phyloP scores from a whole-genome alignment of 2,329 filamentous ascomycete genomes.

The Coniella lustricola region DNA sequence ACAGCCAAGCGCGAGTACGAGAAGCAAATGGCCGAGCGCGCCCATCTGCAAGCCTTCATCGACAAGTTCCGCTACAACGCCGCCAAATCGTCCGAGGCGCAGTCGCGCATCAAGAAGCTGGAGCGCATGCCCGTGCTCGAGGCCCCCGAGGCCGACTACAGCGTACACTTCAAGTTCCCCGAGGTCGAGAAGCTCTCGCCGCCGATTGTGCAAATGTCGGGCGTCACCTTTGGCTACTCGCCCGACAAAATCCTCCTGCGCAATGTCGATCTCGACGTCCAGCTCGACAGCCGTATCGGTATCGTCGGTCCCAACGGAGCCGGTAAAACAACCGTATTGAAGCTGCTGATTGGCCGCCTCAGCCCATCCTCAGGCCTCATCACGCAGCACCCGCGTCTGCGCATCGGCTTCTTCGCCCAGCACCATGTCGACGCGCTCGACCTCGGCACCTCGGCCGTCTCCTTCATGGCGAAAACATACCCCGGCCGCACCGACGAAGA shows the following conservation, averaged over 20 bases:
- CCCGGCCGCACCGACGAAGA: constrained; percentile 92
- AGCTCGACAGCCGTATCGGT: constrained; percentile 94
- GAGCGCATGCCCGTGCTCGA: constrained; percentile 94
- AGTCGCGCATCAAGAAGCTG: constrained; percentile 97
- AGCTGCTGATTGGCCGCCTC: constrained; percentile 87
- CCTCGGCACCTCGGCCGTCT: constrained; percentile 79
- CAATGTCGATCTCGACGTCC: constrained; percentile 91
- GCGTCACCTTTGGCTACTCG: constrained; percentile 83
- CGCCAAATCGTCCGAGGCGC: constrained; percentile 95
- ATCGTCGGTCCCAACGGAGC: constrained; percentile 99
- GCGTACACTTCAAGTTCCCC: constrained; percentile 93
- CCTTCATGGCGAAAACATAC: constrained; percentile 91
- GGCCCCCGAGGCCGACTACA: constrained; percentile 87
- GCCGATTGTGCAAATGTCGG: constrained; percentile 95
- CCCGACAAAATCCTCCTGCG: constrained; percentile 71
- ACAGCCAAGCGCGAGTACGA: constrained; percentile 96
- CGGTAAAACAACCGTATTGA: constrained; percentile 97
- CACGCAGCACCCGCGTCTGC: constrained; percentile 77
- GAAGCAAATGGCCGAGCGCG: constrained; percentile 91
- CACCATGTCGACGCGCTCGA: constrained; percentile 97
- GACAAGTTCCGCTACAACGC: constrained; percentile 99
- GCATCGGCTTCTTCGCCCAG: constrained; percentile 95
- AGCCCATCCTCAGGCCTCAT: constrained; percentile 72
- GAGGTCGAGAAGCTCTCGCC: constrained; percentile 96
- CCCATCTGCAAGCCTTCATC: constrained; percentile 95